Base-by-base conservation (phyloP, 2,329 filamentous ascomycete genomes). In the Aureobasidium zeae region DNA sequence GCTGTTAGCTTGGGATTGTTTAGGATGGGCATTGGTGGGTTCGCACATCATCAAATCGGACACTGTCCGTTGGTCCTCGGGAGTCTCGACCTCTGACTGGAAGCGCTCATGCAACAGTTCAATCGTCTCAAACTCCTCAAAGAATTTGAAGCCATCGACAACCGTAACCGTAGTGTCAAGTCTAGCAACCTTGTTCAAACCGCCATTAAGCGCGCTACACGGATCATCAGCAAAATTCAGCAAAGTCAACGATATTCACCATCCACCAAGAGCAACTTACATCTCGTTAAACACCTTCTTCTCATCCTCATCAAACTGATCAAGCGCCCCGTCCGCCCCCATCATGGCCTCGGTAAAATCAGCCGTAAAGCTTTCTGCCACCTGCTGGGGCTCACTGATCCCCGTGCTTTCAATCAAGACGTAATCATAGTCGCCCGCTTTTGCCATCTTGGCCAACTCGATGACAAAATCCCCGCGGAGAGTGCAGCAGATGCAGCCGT, bases 401-500 rank as follows among this genome's bases (percentile, higher is more conserved):
- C 81, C 79, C 2, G 73, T 81, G 55, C 78, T 83, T 58, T 85
- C 81, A 30, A 83, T 81, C 28, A 84, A 66, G 19, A 85, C 74
- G 56, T 86, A 85, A 56, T 86, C 79, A 26, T 85, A 79, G 37
- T 72, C 65, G 13, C 76, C 70, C 1, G 76, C 68, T 54, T 79
- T 73, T 0, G 79, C 71, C 1, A 86, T 66, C 1, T 71, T 71
- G 1, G 80, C 79, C 0, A 86, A 70, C 56, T 86, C 81, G 47
- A 81, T 75, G 0, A 86, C 69, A 1, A 86, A 62, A 45, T 86
- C 81, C 1, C 81, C 80, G 3, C 82, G 76, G 0, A 86, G 67
- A 0, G 81, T 86, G 53, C 82, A 86, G 65, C 81, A 86, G 53
- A 86, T 86, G 51, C 82, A 86, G 8, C 81, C 79, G 47, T 60